Percentiles rank a stretch among this genome's conserved stretches.
These are phyloP conservation scores for Fusarium sp. DNA, from an alignment of 2,329 filamentous ascomycete species.

Conservation along the genomic window DNA sequence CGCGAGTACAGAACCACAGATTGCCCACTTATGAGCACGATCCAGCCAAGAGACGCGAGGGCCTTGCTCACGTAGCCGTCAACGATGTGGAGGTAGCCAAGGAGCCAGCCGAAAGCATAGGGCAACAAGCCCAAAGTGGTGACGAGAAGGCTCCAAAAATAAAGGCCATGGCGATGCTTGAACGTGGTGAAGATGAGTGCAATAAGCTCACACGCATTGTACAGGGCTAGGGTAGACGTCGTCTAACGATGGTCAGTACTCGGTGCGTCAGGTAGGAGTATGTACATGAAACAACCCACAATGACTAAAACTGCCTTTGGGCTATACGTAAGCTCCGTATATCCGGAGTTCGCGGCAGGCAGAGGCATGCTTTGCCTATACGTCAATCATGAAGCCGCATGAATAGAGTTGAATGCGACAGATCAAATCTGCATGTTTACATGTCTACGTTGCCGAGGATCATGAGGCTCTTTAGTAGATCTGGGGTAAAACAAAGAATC, in stretches of 20 bases:
- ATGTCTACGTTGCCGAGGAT: not conserved
- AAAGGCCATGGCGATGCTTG: slow-evolving; percentile 2
- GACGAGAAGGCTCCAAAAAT: slow-evolving; percentile 20
- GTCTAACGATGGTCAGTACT: not conserved
- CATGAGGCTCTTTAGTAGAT: not conserved
- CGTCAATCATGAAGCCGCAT: not conserved
- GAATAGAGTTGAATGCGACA: not conserved
- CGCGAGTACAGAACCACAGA: slow-evolving; percentile 16
- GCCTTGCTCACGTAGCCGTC: slow-evolving; percentile 6
- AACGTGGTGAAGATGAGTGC: slow-evolving; percentile 16
- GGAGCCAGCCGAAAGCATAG: slow-evolving; percentile 8
- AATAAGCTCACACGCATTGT: slow-evolving; percentile 16
- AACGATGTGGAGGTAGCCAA: slow-evolving; percentile 9
- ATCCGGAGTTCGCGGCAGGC: not conserved
- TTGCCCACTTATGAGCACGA: slow-evolving; percentile 19
- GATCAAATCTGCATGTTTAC: not conserved
- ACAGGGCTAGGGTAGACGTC: slow-evolving; percentile 6
- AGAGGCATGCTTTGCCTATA: slow-evolving; percentile 1
- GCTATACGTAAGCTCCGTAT: not conserved
- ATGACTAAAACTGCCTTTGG: slow-evolving; percentile 20
- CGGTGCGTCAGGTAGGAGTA: slow-evolving; percentile 45
- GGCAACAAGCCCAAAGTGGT: slow-evolving; percentile 10
- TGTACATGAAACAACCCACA: slow-evolving; percentile 27
- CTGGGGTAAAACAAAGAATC: not conserved
- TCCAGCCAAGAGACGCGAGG: slow-evolving; percentile 9